These are phyloP conservation scores for Sugiyamaella boreocaroliniensis DNA, from an alignment of 805 yeast genomes.

Conservation along the genomic window DNA sequence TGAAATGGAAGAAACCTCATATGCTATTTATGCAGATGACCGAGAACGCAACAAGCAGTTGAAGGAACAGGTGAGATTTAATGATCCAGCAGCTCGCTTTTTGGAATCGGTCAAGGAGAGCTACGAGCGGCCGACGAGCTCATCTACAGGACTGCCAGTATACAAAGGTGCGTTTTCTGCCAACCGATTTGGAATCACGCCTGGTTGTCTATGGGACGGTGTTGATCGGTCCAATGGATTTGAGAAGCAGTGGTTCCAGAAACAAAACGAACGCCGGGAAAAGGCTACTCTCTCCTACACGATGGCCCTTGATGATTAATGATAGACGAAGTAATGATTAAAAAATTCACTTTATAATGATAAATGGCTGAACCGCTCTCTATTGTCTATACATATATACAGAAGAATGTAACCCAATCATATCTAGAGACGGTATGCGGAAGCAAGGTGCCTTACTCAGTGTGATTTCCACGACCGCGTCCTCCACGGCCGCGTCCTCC, in stretches of 20 bases:
- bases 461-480: constrained; percentile 9
- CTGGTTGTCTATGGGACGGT: constrained; percentile 90
- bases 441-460: too few relatives aligned
- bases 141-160: constrained; percentile 44
- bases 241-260: constrained; percentile 53
- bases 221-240: constrained; percentile 85
- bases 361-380: not conserved
- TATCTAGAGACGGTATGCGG: too few relatives aligned
- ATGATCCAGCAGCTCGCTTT: constrained; percentile 60
- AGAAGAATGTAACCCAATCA: not conserved
- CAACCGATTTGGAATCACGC: constrained; percentile 68
- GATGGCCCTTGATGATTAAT: constrained; percentile 13
- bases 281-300: constrained; percentile 14
- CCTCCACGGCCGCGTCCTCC: constrained; percentile 13
- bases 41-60: constrained; percentile 32
- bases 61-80: constrained; percentile 36
- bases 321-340: not conserved
- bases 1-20: constrained; percentile 21
- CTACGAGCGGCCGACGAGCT: constrained; percentile 8
- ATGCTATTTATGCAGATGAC: constrained; percentile 32
- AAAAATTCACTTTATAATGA: not conserved
- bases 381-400: constrained; percentile 1
- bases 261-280: constrained; percentile 20
- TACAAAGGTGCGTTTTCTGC: constrained; percentile 52
- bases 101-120: constrained; percentile 20